These are phyloP conservation scores for Leucocoprinus sp. DNA, from an alignment of 768 basidiomycete genomes.

Conservation along the genomic window DNA sequence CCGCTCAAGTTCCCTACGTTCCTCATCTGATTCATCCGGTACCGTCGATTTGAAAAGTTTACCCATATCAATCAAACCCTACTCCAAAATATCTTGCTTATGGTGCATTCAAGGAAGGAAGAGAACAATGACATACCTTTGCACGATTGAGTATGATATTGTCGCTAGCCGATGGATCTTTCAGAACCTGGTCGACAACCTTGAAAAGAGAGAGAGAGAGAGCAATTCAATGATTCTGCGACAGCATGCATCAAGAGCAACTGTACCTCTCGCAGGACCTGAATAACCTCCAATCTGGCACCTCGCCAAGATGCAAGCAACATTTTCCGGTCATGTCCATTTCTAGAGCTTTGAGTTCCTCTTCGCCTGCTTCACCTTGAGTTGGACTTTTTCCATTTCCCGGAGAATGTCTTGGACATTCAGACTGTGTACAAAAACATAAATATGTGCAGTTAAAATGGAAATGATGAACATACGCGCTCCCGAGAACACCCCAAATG, in stretches of 20 bases:
- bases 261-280: conserved; percentile 67
- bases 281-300: conserved; percentile 88
- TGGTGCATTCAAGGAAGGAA: neutral
- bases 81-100: conserved; percentile 1
- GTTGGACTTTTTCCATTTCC: conserved; percentile 88
- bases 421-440: conserved; percentile 28
- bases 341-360: conserved; percentile 78
- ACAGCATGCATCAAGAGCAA: conserved; percentile 5
- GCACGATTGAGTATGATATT: conserved; percentile 71
- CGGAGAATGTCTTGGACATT: conserved; percentile 75
- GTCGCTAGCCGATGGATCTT: conserved; percentile 70
- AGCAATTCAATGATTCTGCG: neutral
- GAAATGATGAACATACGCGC: conserved; percentile 60
- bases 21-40: conserved; percentile 90
- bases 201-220: conserved; percentile 17
- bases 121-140: conserved; percentile 51
- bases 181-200: conserved; percentile 81
- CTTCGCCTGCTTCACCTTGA: conserved; percentile 86
- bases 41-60: conserved; percentile 79
- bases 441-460: neutral
- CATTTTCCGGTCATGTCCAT: conserved; percentile 93
- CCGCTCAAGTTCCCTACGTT: conserved; percentile 91
- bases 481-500: conserved; percentile 93
- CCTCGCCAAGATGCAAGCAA: conserved; percentile 98
- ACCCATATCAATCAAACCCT: conserved; percentile 86